Evolutionary conservation across 1,139 yeast genomes (phyloP).

Genomic region (Sporopachydermia cereana): DNA sequence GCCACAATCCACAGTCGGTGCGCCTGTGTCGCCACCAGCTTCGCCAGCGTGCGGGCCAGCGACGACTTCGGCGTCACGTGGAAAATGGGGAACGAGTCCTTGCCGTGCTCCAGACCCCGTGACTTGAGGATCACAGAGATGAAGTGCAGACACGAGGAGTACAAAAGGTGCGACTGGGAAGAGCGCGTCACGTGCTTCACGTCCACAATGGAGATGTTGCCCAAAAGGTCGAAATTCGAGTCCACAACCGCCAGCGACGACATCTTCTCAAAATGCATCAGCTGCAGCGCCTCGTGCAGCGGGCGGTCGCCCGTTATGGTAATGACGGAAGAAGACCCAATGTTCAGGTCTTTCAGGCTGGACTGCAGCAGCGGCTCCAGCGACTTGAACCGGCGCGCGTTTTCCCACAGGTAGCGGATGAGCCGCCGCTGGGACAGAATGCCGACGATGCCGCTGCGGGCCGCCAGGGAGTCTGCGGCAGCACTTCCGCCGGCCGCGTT

Average conservation of each 20-base stretch:
- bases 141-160: slow-evolving; percentile 77
- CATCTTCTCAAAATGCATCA: slow-evolving; percentile 76
- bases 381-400: slow-evolving; percentile 70
- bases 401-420: slow-evolving; percentile 78
- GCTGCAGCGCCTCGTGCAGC: slow-evolving; percentile 72
- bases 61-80: slow-evolving; percentile 75
- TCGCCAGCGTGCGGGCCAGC: slow-evolving; percentile 82
- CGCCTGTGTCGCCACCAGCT: slow-evolving; percentile 86
- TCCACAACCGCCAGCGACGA: slow-evolving; percentile 94
- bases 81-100: slow-evolving; percentile 93
- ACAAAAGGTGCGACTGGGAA: slow-evolving; percentile 61
- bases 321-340: slow-evolving; percentile 60
- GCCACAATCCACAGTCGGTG: slow-evolving; percentile 86
- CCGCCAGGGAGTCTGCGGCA: slow-evolving; percentile 8
- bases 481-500: slow-evolving; percentile 24
- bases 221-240: slow-evolving; percentile 58
- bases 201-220: slow-evolving; percentile 90
- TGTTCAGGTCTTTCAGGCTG: slow-evolving; percentile 51
- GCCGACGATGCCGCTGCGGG: slow-evolving; percentile 39
- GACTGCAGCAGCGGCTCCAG: slow-evolving; percentile 64
- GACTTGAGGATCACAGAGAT: slow-evolving; percentile 75
- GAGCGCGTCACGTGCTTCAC: slow-evolving; percentile 78
- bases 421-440: slow-evolving; percentile 82
- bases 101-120: slow-evolving; percentile 87
- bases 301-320: slow-evolving; percentile 78